Conservation (phyloP, 306 rosid species). For the Rosa multiflora region DNA sequence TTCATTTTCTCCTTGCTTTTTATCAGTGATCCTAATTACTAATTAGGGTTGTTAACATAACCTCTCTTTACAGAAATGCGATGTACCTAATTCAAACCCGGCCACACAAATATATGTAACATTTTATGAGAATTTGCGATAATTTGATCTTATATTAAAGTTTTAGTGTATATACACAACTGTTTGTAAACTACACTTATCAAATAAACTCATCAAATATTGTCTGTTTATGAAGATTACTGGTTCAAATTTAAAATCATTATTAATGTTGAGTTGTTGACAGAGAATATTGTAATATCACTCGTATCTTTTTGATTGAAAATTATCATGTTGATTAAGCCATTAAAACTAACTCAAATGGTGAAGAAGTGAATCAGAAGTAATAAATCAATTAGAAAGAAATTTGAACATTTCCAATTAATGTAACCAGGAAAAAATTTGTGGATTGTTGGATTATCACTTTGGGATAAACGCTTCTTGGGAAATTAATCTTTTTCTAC, state of each 20-base stretch:
- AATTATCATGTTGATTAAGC: too few relatives aligned
- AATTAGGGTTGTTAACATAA: not conserved
- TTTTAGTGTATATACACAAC: not conserved
- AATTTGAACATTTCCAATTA: too few relatives aligned
- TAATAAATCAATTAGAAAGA: not conserved
- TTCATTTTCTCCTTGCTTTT: not conserved
- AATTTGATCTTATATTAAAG: too few relatives aligned
- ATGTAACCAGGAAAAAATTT: not conserved
- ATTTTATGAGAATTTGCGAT: too few relatives aligned
- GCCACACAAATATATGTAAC: not conserved
- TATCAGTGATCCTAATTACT: too few relatives aligned
- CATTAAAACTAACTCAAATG: not conserved
- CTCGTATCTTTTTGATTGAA: too few relatives aligned
- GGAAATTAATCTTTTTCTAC: not conserved
- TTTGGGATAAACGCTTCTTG: conserved; percentile 5
- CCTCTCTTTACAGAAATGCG: not conserved
- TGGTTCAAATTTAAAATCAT: too few relatives aligned
- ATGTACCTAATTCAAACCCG: not conserved
- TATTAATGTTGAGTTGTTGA: too few relatives aligned
- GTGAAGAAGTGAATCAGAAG: not conserved
- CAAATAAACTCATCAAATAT: too few relatives aligned
- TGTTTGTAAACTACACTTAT: too few relatives aligned
- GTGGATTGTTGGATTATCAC: not conserved
- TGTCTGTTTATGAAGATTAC: too few relatives aligned
- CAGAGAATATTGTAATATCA: too few relatives aligned